A percentile compares a stretch with the other conserved stretches of the same genome.
Evolutionary conservation across 140 eudicot species (phyloP).

Genomic region (Ambrosia hybrid): DNA sequence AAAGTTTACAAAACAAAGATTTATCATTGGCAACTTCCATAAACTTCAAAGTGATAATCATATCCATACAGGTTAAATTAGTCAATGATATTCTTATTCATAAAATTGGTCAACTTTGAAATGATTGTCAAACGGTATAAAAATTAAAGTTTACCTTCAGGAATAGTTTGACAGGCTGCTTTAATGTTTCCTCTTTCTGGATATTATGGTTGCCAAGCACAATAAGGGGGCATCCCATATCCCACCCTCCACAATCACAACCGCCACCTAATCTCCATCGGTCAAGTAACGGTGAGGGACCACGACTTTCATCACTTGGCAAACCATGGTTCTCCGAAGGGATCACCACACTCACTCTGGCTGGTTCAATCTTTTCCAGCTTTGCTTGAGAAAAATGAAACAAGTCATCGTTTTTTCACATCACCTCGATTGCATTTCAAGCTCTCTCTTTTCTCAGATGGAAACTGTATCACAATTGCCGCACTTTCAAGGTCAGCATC

Average conservation of each 20-base stretch:
- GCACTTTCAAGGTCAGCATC: conserved; percentile 60
- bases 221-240: conserved; percentile 68
- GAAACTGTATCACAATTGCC: conserved; percentile 66
- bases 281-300: conserved; percentile 79
- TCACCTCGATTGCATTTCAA: conserved; percentile 55
- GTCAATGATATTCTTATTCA: no score
- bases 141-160: conserved; percentile 44
- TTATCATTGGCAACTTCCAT: no score
- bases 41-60: neutral
- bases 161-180: conserved; percentile 50
- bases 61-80: no score
- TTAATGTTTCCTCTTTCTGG: conserved; percentile 33
- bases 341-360: conserved; percentile 66
- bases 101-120: neutral
- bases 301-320: conserved; percentile 55
- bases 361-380: conserved; percentile 31
- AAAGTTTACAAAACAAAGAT: neutral
- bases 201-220: conserved; percentile 50
- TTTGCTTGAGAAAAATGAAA: conserved; percentile 36
- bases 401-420: conserved; percentile 32
- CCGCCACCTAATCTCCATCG: conserved; percentile 89
- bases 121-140: neutral
- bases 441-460: conserved; percentile 77
- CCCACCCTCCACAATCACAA: conserved; percentile 99
- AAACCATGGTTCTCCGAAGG: conserved; percentile 78